Evolutionary conservation across 441 rosid species (phyloP).

Genomic region (Corymbia calophylla): DNA sequence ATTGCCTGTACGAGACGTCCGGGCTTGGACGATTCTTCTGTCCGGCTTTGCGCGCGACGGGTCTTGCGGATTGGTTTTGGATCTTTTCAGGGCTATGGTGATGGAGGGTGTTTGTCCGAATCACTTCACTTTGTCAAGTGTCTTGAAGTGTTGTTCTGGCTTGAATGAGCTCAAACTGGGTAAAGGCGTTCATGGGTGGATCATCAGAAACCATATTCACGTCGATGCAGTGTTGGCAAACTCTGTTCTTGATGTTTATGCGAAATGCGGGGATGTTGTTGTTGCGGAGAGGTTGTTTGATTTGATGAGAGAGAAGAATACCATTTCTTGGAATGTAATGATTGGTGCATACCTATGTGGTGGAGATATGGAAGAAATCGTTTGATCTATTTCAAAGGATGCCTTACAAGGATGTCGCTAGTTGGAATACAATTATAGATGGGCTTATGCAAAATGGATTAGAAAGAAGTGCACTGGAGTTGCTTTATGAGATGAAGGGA

Average conservation of each 20-base stretch:
- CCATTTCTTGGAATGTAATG: conserved; percentile 40
- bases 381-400: conserved; percentile 25
- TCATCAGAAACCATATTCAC: conserved; percentile 22
- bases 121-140: conserved; percentile 36
- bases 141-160: conserved; percentile 41
- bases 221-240: conserved; percentile 35
- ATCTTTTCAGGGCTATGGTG: conserved; percentile 29
- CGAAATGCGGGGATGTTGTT: conserved; percentile 25
- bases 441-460: conserved; percentile 20
- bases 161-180: conserved; percentile 24
- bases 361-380: conserved; percentile 29
- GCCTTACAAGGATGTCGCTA: conserved; percentile 13
- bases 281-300: conserved; percentile 25
- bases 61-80: conserved; percentile 4
- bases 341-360: conserved; percentile 19
- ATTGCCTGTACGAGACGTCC: conserved; percentile 26
- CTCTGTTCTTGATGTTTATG: conserved; percentile 41
- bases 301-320: conserved; percentile 20
- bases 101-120: conserved; percentile 28
- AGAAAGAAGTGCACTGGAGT: conserved; percentile 9
- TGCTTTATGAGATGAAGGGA: conserved; percentile 22
- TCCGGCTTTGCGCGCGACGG: conserved; percentile 27
- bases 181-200: conserved; percentile 46
- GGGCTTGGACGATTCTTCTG: conserved; percentile 36
- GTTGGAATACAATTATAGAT: conserved; percentile 26